Base-by-base conservation (phyloP, 257 asterid genomes). In the Ballota nigra region DNA sequence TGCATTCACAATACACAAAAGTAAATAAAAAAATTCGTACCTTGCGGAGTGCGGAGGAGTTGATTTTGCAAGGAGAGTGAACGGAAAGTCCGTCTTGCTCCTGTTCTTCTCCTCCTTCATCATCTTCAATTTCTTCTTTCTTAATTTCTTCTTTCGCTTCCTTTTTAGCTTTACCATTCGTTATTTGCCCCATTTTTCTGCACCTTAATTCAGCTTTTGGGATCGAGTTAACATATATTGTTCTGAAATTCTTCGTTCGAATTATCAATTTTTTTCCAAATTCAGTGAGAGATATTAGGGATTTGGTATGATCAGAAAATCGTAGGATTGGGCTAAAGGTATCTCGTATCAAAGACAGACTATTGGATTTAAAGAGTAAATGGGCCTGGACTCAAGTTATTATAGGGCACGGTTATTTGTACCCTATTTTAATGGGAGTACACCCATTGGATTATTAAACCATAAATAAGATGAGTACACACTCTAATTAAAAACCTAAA, bases 41-140 rank as follows among this genome's bases (percentile, higher is more conserved):
- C 91, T 88, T 84, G 31, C 81, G 83, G 49, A 74, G 85, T 6
- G 96, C 79, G 10, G 96, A 79, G 57, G 82, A 68, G 23, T 87
- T 79, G 71, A 88, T 88, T 79, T 89, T 94, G 89, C 97, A 89
- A 41, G 97, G 97, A 59, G 96, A 91, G 79, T 91, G 97, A 10
- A 91, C 99, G 9, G 97, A 92, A 56, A 89, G 69, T 38, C 93
- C 98, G 63, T 95, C 99, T 70, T 88, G 96, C 75, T 89, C 96
- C 69, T 81, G 83, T 36, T 84, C 91, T 7, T 79, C 81, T 3
- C 73, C 84, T 5, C 74, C 86, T 0, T 72, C 81, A 0, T 80
- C 78, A 0, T 79, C 82, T 31, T 83, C 81, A 26, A 72, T 72
- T 6, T 70, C 65, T 56, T 82, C 88, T n/a, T 59, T 71, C 36